Base-by-base conservation (phyloP, 768 basidiomycete species). In the Macrolepiota fuliginosa region DNA sequence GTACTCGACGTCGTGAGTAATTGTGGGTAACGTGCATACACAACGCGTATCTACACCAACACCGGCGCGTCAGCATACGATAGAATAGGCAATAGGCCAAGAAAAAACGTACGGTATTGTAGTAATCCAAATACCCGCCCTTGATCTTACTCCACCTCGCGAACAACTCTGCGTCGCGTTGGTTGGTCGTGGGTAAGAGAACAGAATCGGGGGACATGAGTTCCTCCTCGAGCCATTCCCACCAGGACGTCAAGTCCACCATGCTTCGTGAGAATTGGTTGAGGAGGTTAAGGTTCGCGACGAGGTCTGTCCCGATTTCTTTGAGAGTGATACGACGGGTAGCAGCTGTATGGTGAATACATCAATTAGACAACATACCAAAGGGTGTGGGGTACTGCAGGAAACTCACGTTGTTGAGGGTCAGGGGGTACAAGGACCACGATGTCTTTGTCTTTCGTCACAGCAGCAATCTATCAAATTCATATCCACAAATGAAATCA, bases 271-370 rank as follows among this genome's bases (percentile, higher is more conserved):
- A 67, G 60, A 77, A 75, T 10, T 75, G 70, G 32, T 68, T 65
- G 45, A 79, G 68, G 32, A 78, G 69, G 49, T 65, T 71, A 19
- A 77, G 67, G 56, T 78, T 79, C 10, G 74, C 76, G 19, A 76
- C 75, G 19, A 79, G 74, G 57, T 74, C 75, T 11, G 68, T 66
- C 4, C 74, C 77, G 32, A 78, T 70, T 35, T 77, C 76, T 58
- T 73, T 75, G 12, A 79, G 63, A 4, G 69, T 65, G 54, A 74
- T 77, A 42, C 67, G 71, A 51, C 76, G 63, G 6, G 67, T 71
- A 45, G 70, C 68, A 2, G 71, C 76, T 76, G 65, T 13, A 37
- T 42, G 39, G 42, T 9, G 35, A 19, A 57, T 13, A 27, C 1
- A 52, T n/a, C n/a, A 19, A 54, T 53, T 56, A 17, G 19, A 39